Percentiles rank a stretch among this genome's conserved stretches.
phyloP scores from a whole-genome alignment of 2,329 filamentous ascomycete species.

The Calonectria hongkongensis region DNA sequence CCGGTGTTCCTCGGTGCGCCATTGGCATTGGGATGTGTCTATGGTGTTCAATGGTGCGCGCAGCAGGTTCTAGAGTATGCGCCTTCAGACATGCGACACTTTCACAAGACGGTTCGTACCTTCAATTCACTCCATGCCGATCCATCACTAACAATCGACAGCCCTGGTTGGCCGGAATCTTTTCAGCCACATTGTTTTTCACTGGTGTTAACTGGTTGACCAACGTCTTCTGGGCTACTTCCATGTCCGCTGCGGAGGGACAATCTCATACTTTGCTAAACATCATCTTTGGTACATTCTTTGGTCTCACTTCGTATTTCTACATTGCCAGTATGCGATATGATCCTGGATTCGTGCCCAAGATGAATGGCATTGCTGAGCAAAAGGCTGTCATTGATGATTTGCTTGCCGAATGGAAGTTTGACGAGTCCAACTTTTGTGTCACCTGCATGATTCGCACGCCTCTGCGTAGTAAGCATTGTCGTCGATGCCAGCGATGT shows the following conservation, averaged over 20 bases:
- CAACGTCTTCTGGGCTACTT: slow-evolving; percentile 68
- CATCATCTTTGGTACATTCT: slow-evolving; percentile 80
- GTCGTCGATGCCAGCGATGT: slow-evolving; percentile 91
- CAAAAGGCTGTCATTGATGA: slow-evolving; percentile 94
- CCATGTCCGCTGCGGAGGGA: slow-evolving; percentile 44
- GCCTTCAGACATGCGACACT: slow-evolving; percentile 89
- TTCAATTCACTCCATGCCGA: not conserved
- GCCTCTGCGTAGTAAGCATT: slow-evolving; percentile 96
- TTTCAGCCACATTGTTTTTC: slow-evolving; percentile 89
- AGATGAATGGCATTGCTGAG: slow-evolving; percentile 90
- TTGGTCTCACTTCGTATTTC: slow-evolving; percentile 85
- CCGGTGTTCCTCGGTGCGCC: slow-evolving; percentile 87
- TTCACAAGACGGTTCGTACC: slow-evolving; percentile 87
- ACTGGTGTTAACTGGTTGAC: slow-evolving; percentile 85
- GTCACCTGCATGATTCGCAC: slow-evolving; percentile 95
- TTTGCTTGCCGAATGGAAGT: slow-evolving; percentile 88
- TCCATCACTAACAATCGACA: slow-evolving; percentile 58
- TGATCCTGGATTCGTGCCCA: slow-evolving; percentile 95
- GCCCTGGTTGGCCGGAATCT: slow-evolving; percentile 96
- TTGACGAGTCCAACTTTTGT: slow-evolving; percentile 96
- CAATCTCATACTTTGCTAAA: slow-evolving; percentile 82
- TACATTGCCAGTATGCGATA: slow-evolving; percentile 89
- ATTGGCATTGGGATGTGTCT: slow-evolving; percentile 78
- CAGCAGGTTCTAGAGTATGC: slow-evolving; percentile 88
- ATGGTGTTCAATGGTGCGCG: slow-evolving; percentile 84